Evolutionary conservation across 495 filamentous ascomycete genomes (phyloP).

Genomic region (Penicillium steckii): DNA sequence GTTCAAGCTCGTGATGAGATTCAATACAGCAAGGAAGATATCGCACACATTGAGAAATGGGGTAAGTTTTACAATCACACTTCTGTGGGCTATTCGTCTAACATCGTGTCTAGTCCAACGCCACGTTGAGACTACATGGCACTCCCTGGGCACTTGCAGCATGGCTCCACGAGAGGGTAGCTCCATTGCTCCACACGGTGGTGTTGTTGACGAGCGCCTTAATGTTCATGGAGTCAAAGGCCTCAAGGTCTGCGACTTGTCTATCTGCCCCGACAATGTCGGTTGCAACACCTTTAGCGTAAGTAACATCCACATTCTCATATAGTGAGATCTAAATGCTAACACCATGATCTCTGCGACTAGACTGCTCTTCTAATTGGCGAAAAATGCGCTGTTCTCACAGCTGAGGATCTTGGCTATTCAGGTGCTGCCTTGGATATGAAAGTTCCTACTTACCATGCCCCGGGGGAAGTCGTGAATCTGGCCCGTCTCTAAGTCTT

Average conservation of each 20-base stretch:
- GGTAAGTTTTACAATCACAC: slow-evolving; percentile 38
- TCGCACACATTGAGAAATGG: slow-evolving; percentile 73
- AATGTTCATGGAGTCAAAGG: slow-evolving; percentile 80
- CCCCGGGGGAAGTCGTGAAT: slow-evolving; percentile 48
- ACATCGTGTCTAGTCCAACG: slow-evolving; percentile 35
- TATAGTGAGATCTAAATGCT: not conserved
- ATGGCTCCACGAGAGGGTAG: slow-evolving; percentile 81
- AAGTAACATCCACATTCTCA: slow-evolving; percentile 6
- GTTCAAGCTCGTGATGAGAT: slow-evolving; percentile 60
- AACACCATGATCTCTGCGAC: not conserved
- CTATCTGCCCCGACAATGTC: slow-evolving; percentile 80
- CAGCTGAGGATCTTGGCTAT: slow-evolving; percentile 77
- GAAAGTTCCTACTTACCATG: slow-evolving; percentile 65
- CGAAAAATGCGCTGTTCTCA: slow-evolving; percentile 73
- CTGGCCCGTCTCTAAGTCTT: slow-evolving; percentile 7
- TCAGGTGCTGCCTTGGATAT: slow-evolving; percentile 71
- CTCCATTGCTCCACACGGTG: slow-evolving; percentile 71
- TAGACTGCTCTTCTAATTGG: slow-evolving; percentile 77
- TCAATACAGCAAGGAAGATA: slow-evolving; percentile 65
- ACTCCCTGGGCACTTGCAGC: slow-evolving; percentile 66
- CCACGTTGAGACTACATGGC: slow-evolving; percentile 81
- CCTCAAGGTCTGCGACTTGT: slow-evolving; percentile 79
- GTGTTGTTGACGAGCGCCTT: slow-evolving; percentile 75
- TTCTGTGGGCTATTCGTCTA: not conserved
- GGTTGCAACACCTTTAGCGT: slow-evolving; percentile 71